A percentile compares a stretch with the other conserved stretches of the same genome.
Conservation (phyloP, 495 filamentous ascomycete genomes). For the Lasiosphaeriaceae sp. region DNA sequence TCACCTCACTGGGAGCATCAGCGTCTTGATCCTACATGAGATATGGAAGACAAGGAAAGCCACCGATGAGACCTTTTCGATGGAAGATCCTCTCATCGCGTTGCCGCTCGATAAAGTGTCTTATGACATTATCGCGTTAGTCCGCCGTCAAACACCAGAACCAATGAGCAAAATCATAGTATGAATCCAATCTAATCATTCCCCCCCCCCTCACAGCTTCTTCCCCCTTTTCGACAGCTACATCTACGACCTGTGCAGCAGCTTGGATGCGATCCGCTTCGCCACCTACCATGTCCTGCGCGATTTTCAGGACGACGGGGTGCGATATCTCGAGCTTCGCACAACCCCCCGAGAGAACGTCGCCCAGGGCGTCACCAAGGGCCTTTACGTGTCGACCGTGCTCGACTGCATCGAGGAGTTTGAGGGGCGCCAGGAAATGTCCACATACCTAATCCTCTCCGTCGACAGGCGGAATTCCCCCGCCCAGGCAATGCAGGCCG, state of each 20-base stretch:
- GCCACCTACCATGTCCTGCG: conserved; percentile 66
- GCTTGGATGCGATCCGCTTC: conserved; percentile 51
- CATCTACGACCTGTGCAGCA: conserved; percentile 69
- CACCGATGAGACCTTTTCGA: conserved; percentile 42
- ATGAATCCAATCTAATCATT: conserved; percentile 31
- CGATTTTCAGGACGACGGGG: conserved; percentile 67
- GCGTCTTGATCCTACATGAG: conserved; percentile 67
- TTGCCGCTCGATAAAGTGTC: conserved; percentile 68
- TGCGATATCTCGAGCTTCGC: conserved; percentile 76
- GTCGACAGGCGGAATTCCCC: conserved; percentile 63
- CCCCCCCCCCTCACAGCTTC: conserved; percentile 41
- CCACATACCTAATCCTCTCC: conserved; percentile 66
- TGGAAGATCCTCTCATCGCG: conserved; percentile 61
- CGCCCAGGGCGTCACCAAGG: conserved; percentile 49
- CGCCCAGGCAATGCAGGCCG: conserved; percentile 53
- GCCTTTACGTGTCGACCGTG: conserved; percentile 61
- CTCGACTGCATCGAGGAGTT: conserved; percentile 55
- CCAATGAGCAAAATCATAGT: not conserved
- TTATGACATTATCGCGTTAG: conserved; percentile 67
- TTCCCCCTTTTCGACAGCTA: conserved; percentile 76
- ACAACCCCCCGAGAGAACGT: conserved; percentile 69
- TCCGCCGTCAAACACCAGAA: not conserved
- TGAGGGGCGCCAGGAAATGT: conserved; percentile 32
- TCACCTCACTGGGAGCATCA: conserved; percentile 79
- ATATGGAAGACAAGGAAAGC: conserved; percentile 63